Base-by-base conservation (phyloP, 2,329 filamentous ascomycete genomes). In the Exophiala calicioides region DNA sequence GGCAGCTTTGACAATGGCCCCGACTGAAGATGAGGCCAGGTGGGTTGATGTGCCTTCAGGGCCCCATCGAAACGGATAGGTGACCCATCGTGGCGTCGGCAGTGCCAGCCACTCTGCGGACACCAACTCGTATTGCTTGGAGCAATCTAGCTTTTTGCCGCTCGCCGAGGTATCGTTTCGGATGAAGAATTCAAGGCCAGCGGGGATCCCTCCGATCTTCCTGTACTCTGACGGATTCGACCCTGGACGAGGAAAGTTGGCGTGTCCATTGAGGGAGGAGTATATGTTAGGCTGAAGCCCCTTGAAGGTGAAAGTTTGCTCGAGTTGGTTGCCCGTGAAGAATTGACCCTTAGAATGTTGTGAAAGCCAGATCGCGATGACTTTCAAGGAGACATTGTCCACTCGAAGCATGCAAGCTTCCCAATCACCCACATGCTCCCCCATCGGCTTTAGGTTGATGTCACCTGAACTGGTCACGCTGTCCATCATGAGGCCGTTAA, bases 391-490 rank as follows among this genome's bases (percentile, higher is more conserved):
- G 9, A 41, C 32, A 23, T 50, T 50, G 31, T 50, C 40, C 21
- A 50, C 24, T 5, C 47, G 47, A 10, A 50, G 27, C 47, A 50
- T 50, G 29, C 24, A 38, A 40, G 45, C 45, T 27, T 50, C 47
- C 47, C 47, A 50, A 20, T 50, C 47, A 18, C 47, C 47, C 8
- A 44, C 40, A 15, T 50, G 47, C 16, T 50, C 47, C 10, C 47
- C 47, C 8, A 50, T 35, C 3, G 47, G 47, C 5, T 21, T 26
- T 9, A 50, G 12, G 20, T 50, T 43, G 32, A 50, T 45, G 30
- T 50, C 47, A 9, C 47, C 47, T 3, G 47, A 50, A 9, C 30
- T 32, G n/a, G 40, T 34, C 18, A 40, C 35, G 23, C 34, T 50
- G 41, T 50, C 41, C 35, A 50, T 44, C 9, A 45, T 31, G 13